Evolutionary conservation across 768 basidiomycete species (phyloP).

Genomic region (Cubamyces sp.): DNA sequence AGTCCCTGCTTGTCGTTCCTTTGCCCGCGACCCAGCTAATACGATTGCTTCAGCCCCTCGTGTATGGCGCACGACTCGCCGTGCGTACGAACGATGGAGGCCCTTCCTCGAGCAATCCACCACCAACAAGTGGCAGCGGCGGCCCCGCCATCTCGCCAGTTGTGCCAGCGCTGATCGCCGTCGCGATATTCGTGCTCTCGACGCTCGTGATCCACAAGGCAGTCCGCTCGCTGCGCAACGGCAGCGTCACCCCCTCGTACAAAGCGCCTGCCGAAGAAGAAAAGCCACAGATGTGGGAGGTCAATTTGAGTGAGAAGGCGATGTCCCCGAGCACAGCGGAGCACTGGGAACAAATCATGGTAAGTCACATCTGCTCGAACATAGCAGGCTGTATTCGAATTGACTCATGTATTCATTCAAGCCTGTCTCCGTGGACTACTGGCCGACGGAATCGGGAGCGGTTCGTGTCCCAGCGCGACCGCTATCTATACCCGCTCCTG

Average conservation of each 20-base stretch:
- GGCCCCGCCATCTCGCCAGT: neutral
- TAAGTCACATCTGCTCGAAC: neutral
- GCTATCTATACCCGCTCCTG: neutral
- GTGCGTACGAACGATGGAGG: neutral
- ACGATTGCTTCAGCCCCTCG: neutral
- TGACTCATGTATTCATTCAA: neutral
- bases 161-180: conserved; percentile 8
- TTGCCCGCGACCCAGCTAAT: neutral
- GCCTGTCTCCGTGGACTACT: conserved; percentile 6
- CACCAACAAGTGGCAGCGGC: neutral
- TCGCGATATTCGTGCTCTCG: conserved; percentile 7
- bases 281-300: conserved; percentile 14
- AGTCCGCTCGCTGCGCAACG: neutral
- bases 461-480: neutral
- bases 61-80: neutral
- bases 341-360: conserved; percentile 6
- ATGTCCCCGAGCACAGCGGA: neutral
- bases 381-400: neutral
- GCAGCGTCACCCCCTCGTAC: neutral
- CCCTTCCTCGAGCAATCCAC: neutral
- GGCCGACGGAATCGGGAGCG: neutral
- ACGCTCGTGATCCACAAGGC: neutral
- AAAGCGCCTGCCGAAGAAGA: neutral
- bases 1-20: neutral
- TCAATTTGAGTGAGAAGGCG: neutral